Evolutionary conservation across 768 basidiomycete species (phyloP).

Genomic region (Tricholoma furcatifolium): DNA sequence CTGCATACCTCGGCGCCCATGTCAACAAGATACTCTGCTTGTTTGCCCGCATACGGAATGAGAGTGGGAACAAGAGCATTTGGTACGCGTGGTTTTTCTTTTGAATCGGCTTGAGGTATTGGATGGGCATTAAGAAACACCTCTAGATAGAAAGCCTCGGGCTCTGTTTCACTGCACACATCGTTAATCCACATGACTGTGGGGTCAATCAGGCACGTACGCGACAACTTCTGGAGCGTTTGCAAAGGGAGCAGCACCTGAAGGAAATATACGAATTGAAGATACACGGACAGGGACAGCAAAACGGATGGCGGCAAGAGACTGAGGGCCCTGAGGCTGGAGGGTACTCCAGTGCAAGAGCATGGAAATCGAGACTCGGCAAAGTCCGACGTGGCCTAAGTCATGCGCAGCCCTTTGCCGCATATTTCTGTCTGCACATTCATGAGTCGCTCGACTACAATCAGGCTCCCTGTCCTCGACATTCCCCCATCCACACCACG

Average conservation of each 20-base stretch:
- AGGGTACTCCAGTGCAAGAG: constrained; percentile 72
- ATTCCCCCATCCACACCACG: constrained; percentile 28
- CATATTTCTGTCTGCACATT: constrained; percentile 12
- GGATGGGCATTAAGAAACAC: constrained; percentile 74
- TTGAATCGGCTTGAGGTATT: constrained; percentile 38
- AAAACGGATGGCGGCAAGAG: constrained; percentile 71
- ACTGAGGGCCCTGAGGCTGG: constrained; percentile 51
- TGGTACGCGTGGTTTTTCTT: constrained; percentile 60
- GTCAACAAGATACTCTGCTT: constrained; percentile 63
- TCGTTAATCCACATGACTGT: constrained; percentile 4
- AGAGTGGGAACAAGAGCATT: constrained; percentile 74
- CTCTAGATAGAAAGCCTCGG: constrained; percentile 70
- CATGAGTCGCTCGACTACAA: constrained; percentile 54
- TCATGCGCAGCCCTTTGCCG: constrained; percentile 15
- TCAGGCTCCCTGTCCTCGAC: constrained; percentile 55
- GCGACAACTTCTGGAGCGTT: constrained; percentile 60
- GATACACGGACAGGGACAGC: constrained; percentile 64
- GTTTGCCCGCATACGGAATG: constrained; percentile 70
- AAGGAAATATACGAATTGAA: constrained; percentile 69
- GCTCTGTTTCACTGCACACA: constrained; percentile 60
- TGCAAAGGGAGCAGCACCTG: constrained; percentile 58
- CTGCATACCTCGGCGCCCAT: constrained; percentile 65
- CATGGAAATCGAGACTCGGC: constrained; percentile 30
- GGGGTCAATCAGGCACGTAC: constrained; percentile 34
- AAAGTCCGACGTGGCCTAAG: constrained; percentile 20